Evolutionary conservation across 768 basidiomycete species (phyloP).

Genomic region (Neoboletus magnificus): DNA sequence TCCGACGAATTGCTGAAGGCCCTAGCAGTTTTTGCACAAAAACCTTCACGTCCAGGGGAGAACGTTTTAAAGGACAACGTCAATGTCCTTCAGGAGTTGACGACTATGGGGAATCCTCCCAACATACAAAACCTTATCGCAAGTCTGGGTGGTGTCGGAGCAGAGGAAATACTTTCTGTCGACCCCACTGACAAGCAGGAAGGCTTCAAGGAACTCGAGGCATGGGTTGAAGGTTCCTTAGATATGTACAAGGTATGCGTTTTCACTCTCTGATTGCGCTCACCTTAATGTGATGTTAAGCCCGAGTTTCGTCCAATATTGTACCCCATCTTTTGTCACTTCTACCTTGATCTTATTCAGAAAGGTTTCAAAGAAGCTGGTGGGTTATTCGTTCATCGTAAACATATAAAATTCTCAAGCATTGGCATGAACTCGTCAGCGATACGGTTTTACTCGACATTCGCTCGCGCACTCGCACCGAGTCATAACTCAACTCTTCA

Average conservation of each 20-base stretch:
- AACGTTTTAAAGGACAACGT: conserved; percentile 66
- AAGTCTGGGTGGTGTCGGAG: conserved; percentile 73
- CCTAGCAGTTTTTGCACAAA: conserved; percentile 67
- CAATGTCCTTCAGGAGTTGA: conserved; percentile 65
- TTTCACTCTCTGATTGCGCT: background rate
- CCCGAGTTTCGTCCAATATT: conserved; percentile 92
- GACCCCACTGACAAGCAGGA: conserved; percentile 86
- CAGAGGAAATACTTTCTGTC: conserved; percentile 75
- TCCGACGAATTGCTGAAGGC: conserved; percentile 54
- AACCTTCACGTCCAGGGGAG: conserved; percentile 62
- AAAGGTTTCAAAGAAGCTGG: conserved; percentile 89
- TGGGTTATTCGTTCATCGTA: conserved; percentile 33
- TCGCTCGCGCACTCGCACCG: conserved; percentile 62
- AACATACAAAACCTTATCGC: conserved; percentile 75
- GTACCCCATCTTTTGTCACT: conserved; percentile 96
- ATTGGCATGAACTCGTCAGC: conserved; percentile 43
- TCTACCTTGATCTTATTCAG: conserved; percentile 92
- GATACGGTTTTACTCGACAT: conserved; percentile 66
- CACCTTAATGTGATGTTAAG: conserved; percentile 39
- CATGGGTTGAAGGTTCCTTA: conserved; percentile 86
- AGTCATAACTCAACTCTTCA: conserved; percentile 69
- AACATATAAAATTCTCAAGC: conserved; percentile 4
- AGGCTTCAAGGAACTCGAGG: conserved; percentile 80
- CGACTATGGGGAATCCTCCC: conserved; percentile 63
- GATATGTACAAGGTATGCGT: conserved; percentile 82